A percentile compares a stretch with the other conserved stretches of the same genome.
These are phyloP conservation scores for Didymella exigua DNA, from an alignment of 2,329 filamentous ascomycete species.

Conservation along the genomic window DNA sequence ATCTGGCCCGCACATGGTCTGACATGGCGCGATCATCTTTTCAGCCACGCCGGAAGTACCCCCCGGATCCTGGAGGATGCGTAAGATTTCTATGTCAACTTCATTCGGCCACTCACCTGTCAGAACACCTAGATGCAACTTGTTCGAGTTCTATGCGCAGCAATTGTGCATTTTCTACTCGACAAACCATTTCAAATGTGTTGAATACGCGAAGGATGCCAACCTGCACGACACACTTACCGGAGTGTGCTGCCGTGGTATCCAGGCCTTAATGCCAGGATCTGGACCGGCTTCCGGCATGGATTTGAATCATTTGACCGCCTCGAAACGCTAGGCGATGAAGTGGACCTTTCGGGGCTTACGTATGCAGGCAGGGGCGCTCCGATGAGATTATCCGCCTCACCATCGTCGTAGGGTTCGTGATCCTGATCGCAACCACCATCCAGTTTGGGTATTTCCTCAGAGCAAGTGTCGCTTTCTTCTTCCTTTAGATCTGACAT, in stretches of 20 bases:
- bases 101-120: not conserved
- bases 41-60: not conserved
- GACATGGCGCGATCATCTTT: not conserved
- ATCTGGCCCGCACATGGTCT: not conserved
- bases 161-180: not conserved
- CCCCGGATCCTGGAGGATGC: not conserved
- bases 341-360: slow-evolving; percentile 5
- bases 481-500: no score
- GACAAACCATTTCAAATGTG: not conserved
- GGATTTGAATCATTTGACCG: not conserved
- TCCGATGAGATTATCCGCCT: not conserved
- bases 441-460: no score
- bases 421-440: no score
- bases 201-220: not conserved
- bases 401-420: not conserved
- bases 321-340: slow-evolving; percentile 13
- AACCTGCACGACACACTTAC: slow-evolving; percentile 5
- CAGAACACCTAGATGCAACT: no score
- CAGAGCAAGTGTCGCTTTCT: no score
- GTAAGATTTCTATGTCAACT: not conserved
- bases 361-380: not conserved
- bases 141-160: not conserved
- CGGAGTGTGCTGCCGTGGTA: slow-evolving; percentile 2
- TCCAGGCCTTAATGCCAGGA: not conserved
- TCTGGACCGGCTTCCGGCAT: not conserved